Conservation (phyloP, 306 rosid species). For the Nissolia schottii region DNA sequence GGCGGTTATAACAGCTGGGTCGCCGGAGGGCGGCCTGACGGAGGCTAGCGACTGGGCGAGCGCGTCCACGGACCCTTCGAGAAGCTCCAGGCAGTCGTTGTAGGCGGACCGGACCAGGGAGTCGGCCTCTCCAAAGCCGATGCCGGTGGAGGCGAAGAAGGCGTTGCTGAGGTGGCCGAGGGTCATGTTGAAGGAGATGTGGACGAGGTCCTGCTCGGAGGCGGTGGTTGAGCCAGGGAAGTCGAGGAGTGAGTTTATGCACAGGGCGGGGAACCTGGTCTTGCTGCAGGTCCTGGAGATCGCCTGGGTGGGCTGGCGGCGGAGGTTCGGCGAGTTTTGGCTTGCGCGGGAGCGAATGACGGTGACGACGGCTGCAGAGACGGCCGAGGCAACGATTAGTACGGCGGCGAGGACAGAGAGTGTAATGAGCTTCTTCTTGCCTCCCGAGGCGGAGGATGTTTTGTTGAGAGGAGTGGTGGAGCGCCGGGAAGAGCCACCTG, state of each 20-base stretch:
- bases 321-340: conserved; percentile 2
- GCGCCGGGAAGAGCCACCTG: conserved; percentile 39
- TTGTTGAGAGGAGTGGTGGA: conserved; percentile 30
- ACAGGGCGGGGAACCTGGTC: conserved; percentile 65
- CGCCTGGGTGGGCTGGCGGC: conserved; percentile 68
- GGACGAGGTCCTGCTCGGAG: conserved; percentile 60
- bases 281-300: conserved; percentile 76
- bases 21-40: neutral
- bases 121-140: conserved; percentile 34
- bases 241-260: conserved; percentile 70
- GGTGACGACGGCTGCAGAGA: conserved; percentile 50
- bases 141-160: conserved; percentile 42
- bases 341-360: conserved; percentile 18
- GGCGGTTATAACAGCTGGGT: neutral
- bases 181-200: conserved; percentile 86
- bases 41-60: conserved; percentile 44
- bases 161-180: conserved; percentile 60
- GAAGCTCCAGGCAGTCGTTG: conserved; percentile 74
- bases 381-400: conserved; percentile 53
- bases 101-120: conserved; percentile 46
- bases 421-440: conserved; percentile 36
- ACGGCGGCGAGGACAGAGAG: conserved; percentile 44
- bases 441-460: neutral
- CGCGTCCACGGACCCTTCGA: conserved; percentile 60
- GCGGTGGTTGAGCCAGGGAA: conserved; percentile 74